Evolutionary conservation across 228 moss, liverwort and hornwort genomes (phyloP).

Genomic region (Sphagnum magellanicum): DNA sequence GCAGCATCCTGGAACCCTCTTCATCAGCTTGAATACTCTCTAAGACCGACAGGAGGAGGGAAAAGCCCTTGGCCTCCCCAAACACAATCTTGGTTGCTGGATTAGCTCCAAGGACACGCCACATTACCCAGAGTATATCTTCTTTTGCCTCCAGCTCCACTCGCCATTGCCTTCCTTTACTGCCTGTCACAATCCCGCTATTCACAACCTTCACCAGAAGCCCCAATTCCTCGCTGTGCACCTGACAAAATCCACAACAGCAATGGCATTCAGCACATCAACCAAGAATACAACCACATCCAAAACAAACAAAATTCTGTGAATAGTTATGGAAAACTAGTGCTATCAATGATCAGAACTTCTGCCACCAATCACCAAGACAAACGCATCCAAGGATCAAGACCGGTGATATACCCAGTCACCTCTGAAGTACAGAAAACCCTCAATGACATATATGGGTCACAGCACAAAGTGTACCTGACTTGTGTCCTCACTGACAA

Average conservation of each 20-base stretch:
- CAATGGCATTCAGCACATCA: too few species aligned
- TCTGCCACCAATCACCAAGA: too few species aligned
- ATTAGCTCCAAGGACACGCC: constrained; percentile 74
- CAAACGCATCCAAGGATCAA: too few species aligned
- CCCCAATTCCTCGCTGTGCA: constrained; percentile 69
- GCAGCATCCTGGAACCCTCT: constrained; percentile 7
- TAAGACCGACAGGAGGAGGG: constrained; percentile 62
- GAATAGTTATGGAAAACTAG: too few species aligned
- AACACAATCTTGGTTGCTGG: constrained; percentile 59
- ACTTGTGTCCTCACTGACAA: constrained; percentile 72
- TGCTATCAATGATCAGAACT: too few species aligned
- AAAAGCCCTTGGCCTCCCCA: constrained; percentile 82
- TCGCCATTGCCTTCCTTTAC: constrained; percentile 64
- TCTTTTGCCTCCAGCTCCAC: constrained; percentile 66
- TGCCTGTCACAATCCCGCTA: constrained; percentile 47
- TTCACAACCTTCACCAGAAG: constrained; percentile 66
- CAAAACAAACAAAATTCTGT: too few species aligned
- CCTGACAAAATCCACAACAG: constrained; percentile 20
- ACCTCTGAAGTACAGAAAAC: too few species aligned
- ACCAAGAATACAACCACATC: too few species aligned
- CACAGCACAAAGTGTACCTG: constrained; percentile 40
- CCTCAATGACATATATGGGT: background rate
- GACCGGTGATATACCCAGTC: too few species aligned
- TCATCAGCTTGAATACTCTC: constrained; percentile 53
- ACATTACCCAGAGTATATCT: constrained; percentile 86